phyloP scores from a whole-genome alignment of 2,329 filamentous ascomycete species.

The Pleochaeta shiraiana region DNA sequence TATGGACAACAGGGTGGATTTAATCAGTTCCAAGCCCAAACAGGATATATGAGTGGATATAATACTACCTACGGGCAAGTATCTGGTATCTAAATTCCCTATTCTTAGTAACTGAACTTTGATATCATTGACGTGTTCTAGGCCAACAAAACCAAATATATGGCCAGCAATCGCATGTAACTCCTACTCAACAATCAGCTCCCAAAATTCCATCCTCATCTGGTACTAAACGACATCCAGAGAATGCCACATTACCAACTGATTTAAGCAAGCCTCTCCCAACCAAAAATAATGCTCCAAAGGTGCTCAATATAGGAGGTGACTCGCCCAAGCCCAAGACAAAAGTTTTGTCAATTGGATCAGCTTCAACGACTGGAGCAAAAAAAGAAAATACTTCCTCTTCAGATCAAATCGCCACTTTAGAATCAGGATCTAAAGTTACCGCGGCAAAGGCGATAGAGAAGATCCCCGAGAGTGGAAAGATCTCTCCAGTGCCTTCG shows the following conservation, averaged over 20 bases:
- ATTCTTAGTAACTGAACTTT: no score
- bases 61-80: slow-evolving; percentile 22
- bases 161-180: slow-evolving; percentile 27
- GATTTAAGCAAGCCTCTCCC: slow-evolving; percentile 28
- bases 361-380: slow-evolving; percentile 23
- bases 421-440: slow-evolving; percentile 62
- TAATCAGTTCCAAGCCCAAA: slow-evolving; percentile 29
- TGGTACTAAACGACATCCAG: slow-evolving; percentile 40
- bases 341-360: slow-evolving; percentile 62
- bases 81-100: not conserved
- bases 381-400: slow-evolving; percentile 29
- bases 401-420: slow-evolving; percentile 14
- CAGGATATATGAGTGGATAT: slow-evolving; percentile 17
- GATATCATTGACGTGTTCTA: slow-evolving; percentile 16
- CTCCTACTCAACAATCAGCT: slow-evolving; percentile 20
- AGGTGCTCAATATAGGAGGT: slow-evolving; percentile 40
- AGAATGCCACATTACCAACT: slow-evolving; percentile 24
- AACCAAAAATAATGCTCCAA: slow-evolving; percentile 34
- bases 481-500: slow-evolving; percentile 58
- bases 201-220: slow-evolving; percentile 32
- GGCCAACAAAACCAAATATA: slow-evolving; percentile 31
- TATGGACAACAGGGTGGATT: slow-evolving; percentile 25
- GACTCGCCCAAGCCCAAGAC: slow-evolving; percentile 31
- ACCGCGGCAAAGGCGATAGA: slow-evolving; percentile 75
- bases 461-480: slow-evolving; percentile 44